Evolutionary conservation across 257 asterid species (phyloP), one percentile per base, ranked within the genome.

Genomic region (Jacaranda mimosifolia): DNA sequence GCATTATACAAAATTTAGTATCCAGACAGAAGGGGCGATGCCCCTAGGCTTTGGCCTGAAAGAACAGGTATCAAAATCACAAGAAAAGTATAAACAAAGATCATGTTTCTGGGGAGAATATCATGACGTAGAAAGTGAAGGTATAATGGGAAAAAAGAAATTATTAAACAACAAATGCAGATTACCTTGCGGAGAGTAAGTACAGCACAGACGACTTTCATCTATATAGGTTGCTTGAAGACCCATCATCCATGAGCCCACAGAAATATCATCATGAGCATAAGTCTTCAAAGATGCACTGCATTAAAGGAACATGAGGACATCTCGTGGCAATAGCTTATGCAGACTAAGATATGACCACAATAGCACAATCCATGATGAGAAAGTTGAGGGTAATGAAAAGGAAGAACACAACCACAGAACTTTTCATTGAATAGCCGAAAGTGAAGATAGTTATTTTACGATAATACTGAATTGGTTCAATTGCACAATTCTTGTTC

Each of bases 221-320:
- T 95, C 99, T 79, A 84, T 91, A 81, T 95, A 93, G 45, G 93
- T 93, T 76, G 97, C 90, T 78, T 89, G 87, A 69, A 95, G 84
- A 66, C 99, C 99, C 87, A 95, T 92, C 98, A 95, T 95, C 99
- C 99, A 95, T 38, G 99, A 95, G 15, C 99, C 98, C 55, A 95
- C 86, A 11, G 97, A 90, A 77, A 76, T 83, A 83, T 95, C 99
- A 70, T 93, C 99, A 46, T 89, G 88, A 42, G 98, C 98, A 75
- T 91, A 95, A 56, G 96, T 88, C 90, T 93, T 95, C 87, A 95
- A 81, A 15, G 97, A 93, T 64, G 90, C 98, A 81, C 99, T 95
- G 90, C 85, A 86, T 49, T 38, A 43, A 45, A 67, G 48, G 42
- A 32, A 43, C 32, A 53, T 18, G 5, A 11, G 15, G 0, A 51